Evolutionary conservation across 345 rosid species (phyloP), one percentile per base, ranked within the genome.

Genomic region (Eucalyptus pauciflora): DNA sequence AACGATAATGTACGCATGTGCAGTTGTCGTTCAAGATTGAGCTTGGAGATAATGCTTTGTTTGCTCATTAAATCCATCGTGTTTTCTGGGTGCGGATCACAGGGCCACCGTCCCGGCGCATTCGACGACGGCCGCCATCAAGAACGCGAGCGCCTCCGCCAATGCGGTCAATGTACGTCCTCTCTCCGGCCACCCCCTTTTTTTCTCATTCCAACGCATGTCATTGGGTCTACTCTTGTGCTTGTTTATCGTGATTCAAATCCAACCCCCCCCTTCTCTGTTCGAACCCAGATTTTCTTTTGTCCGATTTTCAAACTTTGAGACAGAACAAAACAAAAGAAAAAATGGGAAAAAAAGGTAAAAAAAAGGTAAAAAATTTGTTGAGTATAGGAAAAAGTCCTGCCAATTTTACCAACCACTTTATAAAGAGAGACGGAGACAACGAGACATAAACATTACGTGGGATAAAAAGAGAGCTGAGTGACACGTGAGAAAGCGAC

Each of bases 101-200:
- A 95, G 99, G 86, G 91, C 88, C 64, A 90, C 92, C 88, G 92
- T 91, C 88, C 92, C 94, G 37, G 94, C 95, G 87, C 93, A 96
- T 91, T 91, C 92, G 89, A 94, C 83, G 94, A 86, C 90, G 88
- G 64, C 49, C 7, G 83, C 12, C 85, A 91, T 88, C 86, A 37
- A 37, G 58, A 91, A 86, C 22, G 85, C 90, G 16, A 93, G 94
- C 91, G 92, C 92, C 88, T 94, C 97, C 33, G 89, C 91, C 86
- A 81, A 86, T 22, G 86, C 10, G 56, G 86, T 14, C 45, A 31
- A 50, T 45, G 89, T 90, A 86, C 88, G 89, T 87, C 51, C 81
- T n/a, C 86, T 22, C 49, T 54, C 49, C 58, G 29, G 92, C 4
- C 41, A 80, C 48, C n/a, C 12, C 46, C 51, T 45, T 67, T 8